phyloP scores from a whole-genome alignment of 305 asterid genomes.

The Stenogyne calaminthoides region DNA sequence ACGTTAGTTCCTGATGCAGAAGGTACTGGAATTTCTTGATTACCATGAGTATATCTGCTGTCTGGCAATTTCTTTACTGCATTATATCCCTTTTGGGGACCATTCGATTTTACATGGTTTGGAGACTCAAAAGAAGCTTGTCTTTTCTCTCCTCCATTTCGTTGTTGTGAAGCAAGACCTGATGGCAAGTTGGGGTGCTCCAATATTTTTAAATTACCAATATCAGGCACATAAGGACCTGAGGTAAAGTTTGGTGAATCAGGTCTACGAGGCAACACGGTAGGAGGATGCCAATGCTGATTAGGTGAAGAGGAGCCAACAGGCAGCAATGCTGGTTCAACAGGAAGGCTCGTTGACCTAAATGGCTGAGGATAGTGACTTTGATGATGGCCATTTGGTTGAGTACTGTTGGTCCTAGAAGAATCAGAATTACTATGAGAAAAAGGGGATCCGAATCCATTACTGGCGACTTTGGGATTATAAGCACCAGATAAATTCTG shows the following conservation, averaged over 20 bases:
- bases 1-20: conserved; percentile 44
- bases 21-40: conserved; percentile 49
- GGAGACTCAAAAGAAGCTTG: conserved; percentile 52
- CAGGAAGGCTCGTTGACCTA: conserved; percentile 47
- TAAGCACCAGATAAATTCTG: conserved; percentile 50
- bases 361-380: conserved; percentile 50
- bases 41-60: conserved; percentile 43
- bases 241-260: conserved; percentile 32
- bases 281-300: conserved; percentile 41
- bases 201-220: conserved; percentile 41
- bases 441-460: conserved; percentile 46
- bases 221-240: conserved; percentile 35
- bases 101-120: conserved; percentile 38
- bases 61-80: conserved; percentile 47
- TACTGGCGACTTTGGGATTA: conserved; percentile 41
- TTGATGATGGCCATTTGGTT: conserved; percentile 53
- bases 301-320: conserved; percentile 42
- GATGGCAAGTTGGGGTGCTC: conserved; percentile 33
- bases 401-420: conserved; percentile 44
- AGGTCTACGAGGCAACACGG: conserved; percentile 32
- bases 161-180: conserved; percentile 38
- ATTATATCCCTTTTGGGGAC: conserved; percentile 55
- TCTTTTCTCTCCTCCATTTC: conserved; percentile 62
- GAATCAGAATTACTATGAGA: conserved; percentile 45
- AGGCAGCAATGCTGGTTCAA: conserved; percentile 43